Base-by-base conservation (phyloP, 1,139 yeast species). In the Geotrichum fermentans region DNA sequence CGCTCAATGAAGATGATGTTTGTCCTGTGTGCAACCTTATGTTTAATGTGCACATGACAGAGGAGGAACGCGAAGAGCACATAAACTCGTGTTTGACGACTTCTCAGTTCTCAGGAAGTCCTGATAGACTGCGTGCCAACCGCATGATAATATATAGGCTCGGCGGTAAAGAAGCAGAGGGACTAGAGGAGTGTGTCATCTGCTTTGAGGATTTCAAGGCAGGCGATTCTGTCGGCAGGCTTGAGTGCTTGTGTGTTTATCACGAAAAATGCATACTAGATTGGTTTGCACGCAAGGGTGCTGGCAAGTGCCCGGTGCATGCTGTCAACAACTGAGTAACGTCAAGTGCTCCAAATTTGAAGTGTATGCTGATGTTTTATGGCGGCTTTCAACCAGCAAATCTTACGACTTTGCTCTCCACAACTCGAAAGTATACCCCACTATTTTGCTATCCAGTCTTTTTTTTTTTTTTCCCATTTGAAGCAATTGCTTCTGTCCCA, bases 191-290 rank as follows among this genome's bases (percentile, higher is more conserved):
- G 63, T 92, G 99, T 66, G 92, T 89, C 8, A 90, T 92, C 37
- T 92, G 99, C 64, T 78, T 90, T 56, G 98, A 92, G 62, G 95
- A 86, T 30, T 78, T 90, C 63, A 70, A 70, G 47, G 87, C 89
- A 0, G 96, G 96, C 2, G 94, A 89, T 52, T 83, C 82, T 60
- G 94, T 94, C 14, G 97, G 96, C 0, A 71, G 99, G 35, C 70
- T 94, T 50, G 98, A 92, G 65, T 94, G 98, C 65, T 73, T 94
- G 22, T 94, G 99, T 64, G 86, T 90, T 40, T 94, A 87, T 65
- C 99, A 94, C 64, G 88, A 89, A 63, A 72, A 76, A 56, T 92
- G 98, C 66, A 92, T 92, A 57, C 80, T 83, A 64, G 83, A 80
- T 56, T 92, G 98, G 98, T 87, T 90, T 61, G 76, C 79, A 55